Conservation (phyloP, 352 stramenopile species). For the Thalassiosira sp. region DNA sequence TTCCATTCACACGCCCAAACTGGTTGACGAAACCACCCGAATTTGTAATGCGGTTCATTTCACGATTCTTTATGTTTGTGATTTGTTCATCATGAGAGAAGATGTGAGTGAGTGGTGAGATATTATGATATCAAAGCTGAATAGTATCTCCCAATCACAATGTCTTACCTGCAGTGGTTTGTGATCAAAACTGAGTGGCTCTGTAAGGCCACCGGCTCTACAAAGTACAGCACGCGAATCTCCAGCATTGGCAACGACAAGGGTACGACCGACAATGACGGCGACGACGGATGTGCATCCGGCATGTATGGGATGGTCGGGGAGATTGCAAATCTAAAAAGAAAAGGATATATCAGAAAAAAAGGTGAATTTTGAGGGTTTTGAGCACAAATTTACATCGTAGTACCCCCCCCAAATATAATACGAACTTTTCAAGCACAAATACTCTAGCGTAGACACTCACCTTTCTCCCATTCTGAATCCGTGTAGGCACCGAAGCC, state of each 20-base stretch:
- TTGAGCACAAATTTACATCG: too few species aligned
- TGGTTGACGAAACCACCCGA: constrained; percentile 87
- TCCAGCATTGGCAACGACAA: constrained; percentile 87
- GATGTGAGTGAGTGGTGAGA: not conserved
- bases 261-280: constrained; percentile 70
- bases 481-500: constrained; percentile 51
- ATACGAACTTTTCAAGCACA: too few species aligned
- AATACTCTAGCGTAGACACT: too few species aligned
- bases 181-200: constrained; percentile 84
- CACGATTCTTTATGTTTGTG: constrained; percentile 39
- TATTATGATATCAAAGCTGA: too few species aligned
- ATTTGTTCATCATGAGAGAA: not conserved
- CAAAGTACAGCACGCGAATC: constrained; percentile 86
- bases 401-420: too few species aligned
- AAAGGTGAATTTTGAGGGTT: not conserved
- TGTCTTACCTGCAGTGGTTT: constrained; percentile 77
- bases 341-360: not conserved
- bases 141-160: too few species aligned
- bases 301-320: constrained; percentile 83
- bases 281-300: constrained; percentile 85
- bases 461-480: constrained; percentile 71
- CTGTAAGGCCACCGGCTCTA: constrained; percentile 67
- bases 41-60: constrained; percentile 81
- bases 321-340: constrained; percentile 75
- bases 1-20: constrained; percentile 88